Conservation (phyloP, 306 rosid species). For the Inga leiocalycina region DNA sequence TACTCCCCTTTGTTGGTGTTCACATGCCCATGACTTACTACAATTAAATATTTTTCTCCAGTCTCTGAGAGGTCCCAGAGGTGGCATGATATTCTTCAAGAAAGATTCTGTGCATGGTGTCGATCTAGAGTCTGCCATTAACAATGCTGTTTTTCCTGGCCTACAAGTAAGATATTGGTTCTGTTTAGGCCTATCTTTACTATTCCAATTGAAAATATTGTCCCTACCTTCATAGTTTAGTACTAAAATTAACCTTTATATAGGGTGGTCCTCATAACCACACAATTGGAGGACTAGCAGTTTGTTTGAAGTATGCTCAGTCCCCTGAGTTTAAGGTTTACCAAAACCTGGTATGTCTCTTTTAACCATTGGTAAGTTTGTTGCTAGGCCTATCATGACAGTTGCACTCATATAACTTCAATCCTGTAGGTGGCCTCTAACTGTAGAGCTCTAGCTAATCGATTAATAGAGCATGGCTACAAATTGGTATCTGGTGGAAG, state of each 20-base stretch:
- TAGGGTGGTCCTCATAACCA: neutral
- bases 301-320: neutral
- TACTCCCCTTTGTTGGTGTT: neutral
- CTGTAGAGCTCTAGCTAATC: neutral
- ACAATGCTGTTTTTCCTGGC: constrained; percentile 95
- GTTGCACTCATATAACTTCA: neutral
- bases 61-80: constrained; percentile 97
- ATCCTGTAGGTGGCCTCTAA: neutral
- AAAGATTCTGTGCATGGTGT: constrained; percentile 79
- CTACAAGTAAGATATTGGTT: constrained; percentile 49
- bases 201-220: neutral
- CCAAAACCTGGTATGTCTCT: neutral
- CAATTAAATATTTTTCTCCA: constrained; percentile 36
- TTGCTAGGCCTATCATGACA: neutral
- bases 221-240: neutral
- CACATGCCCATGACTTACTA: neutral
- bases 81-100: constrained; percentile 97
- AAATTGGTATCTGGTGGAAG: neutral
- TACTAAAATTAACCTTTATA: neutral
- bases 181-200: neutral
- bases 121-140: constrained; percentile 83
- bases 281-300: neutral
- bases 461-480: neutral
- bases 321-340: neutral
- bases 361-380: neutral